Evolutionary conservation across 352 stramenopile species (phyloP).

Genomic region (Pythium utonaiense): DNA sequence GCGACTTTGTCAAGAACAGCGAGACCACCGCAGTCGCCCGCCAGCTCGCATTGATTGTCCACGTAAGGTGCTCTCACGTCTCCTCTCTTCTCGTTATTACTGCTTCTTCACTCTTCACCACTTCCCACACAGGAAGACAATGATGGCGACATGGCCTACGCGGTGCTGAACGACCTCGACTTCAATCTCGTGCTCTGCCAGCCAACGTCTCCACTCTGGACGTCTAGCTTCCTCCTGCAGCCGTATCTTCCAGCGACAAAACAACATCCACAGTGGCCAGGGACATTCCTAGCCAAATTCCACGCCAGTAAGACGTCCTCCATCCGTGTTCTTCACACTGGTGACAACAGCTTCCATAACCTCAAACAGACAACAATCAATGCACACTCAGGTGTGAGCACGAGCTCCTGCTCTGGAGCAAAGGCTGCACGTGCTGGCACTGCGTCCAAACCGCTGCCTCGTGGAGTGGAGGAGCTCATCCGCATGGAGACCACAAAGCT

Average conservation of each 20-base stretch:
- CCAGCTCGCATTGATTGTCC: constrained; percentile 26
- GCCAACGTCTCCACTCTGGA: constrained; percentile 39
- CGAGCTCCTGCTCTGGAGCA: neutral
- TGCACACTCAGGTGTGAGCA: neutral
- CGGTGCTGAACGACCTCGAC: constrained; percentile 49
- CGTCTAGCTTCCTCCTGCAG: constrained; percentile 46
- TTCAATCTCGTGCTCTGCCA: constrained; percentile 52
- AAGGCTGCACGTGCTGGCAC: neutral
- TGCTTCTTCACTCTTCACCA: constrained; percentile 6
- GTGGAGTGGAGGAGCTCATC: constrained; percentile 43
- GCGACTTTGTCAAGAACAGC: constrained; percentile 29
- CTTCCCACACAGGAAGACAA: constrained; percentile 38
- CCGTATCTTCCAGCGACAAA: constrained; percentile 27
- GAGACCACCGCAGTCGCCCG: constrained; percentile 21
- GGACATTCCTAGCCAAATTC: constrained; percentile 62
- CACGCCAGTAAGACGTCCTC: constrained; percentile 32
- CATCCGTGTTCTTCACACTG: constrained; percentile 37
- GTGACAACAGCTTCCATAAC: constrained; percentile 28
- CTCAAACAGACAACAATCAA: constrained; percentile 12
- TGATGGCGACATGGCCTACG: constrained; percentile 32
- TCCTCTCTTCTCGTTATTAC: neutral
- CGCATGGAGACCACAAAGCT: constrained; percentile 41
- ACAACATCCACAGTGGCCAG: constrained; percentile 30
- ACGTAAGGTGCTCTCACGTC: constrained; percentile 19
- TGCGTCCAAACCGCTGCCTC: neutral